These are phyloP conservation scores for Phoenix dactylifera DNA, from an alignment of 176 grass and related monocot species.

Conservation along the genomic window DNA sequence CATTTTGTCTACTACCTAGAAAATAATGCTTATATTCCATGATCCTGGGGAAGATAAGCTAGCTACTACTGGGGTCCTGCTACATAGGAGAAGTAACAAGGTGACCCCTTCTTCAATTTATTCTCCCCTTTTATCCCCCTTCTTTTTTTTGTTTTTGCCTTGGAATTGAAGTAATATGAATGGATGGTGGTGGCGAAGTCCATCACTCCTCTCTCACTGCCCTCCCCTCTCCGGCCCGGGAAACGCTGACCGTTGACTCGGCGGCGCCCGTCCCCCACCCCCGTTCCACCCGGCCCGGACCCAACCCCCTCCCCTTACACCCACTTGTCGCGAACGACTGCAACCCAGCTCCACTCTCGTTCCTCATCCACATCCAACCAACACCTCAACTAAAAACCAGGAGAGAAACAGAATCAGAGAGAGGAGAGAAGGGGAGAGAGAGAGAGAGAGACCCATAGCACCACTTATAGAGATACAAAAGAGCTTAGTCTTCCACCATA, in stretches of 20 bases:
- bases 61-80: too few relatives aligned
- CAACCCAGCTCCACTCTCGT: constrained; percentile 3
- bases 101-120: too few relatives aligned
- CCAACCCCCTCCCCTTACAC: constrained; percentile 2
- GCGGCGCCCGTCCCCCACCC: background rate
- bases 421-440: background rate
- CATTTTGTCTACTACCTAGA: too few relatives aligned
- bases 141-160: too few relatives aligned
- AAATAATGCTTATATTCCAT: too few relatives aligned
- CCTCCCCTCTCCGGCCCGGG: background rate
- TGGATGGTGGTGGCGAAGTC: too few relatives aligned
- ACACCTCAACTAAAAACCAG: constrained; percentile 6
- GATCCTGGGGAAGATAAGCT: too few relatives aligned
- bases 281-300: background rate
- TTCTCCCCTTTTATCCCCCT: too few relatives aligned
- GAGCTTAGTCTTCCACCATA: constrained; percentile 15
- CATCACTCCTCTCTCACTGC: too few relatives aligned
- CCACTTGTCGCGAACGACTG: constrained; percentile 9
- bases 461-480: too few relatives aligned
- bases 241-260: background rate
- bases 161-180: too few relatives aligned
- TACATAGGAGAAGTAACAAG: too few relatives aligned
- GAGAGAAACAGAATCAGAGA: background rate
- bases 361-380: constrained; percentile 11
- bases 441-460: background rate